phyloP scores from a whole-genome alignment of 1,284 basidiomycete genomes.

The Ganoderma resinaceum region DNA sequence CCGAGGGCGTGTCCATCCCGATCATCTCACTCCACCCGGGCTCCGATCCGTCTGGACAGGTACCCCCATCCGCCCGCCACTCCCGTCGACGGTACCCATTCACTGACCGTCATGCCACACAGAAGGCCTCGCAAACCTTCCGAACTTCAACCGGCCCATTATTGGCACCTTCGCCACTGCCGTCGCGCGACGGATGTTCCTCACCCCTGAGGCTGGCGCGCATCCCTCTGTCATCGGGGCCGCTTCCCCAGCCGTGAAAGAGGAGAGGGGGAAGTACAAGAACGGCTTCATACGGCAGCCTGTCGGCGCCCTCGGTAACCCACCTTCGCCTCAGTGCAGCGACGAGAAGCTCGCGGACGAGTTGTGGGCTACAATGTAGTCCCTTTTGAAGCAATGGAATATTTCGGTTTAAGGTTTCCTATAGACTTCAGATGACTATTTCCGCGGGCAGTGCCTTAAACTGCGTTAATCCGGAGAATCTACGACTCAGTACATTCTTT shows the following conservation, averaged over 20 bases:
- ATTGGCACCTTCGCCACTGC: slow-evolving; percentile 24
- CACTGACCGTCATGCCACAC: neutral
- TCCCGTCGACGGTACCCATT: neutral
- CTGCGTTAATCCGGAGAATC: neutral
- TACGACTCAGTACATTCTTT: neutral
- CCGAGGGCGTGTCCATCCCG: slow-evolving; percentile 40
- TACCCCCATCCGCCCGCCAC: slow-evolving; percentile 20
- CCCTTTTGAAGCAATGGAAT: slow-evolving; percentile 34
- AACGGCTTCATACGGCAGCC: slow-evolving; percentile 51
- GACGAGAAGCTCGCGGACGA: slow-evolving; percentile 51
- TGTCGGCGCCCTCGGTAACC: slow-evolving; percentile 41
- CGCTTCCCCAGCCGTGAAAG: slow-evolving; percentile 44
- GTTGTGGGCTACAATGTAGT: slow-evolving; percentile 52
- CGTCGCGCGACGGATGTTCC: slow-evolving; percentile 23
- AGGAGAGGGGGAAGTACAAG: slow-evolving; percentile 50
- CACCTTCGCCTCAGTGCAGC: slow-evolving; percentile 40
- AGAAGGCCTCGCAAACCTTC: neutral
- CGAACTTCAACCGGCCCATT: slow-evolving; percentile 6
- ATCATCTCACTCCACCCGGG: slow-evolving; percentile 47
- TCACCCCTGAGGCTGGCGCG: slow-evolving; percentile 42
- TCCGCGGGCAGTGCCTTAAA: neutral
- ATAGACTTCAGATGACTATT: neutral
- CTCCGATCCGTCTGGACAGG: slow-evolving; percentile 50
- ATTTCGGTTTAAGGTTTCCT: slow-evolving; percentile 7
- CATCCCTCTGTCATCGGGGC: slow-evolving; percentile 56